These are phyloP conservation scores for Didymella exigua DNA, from an alignment of 2,329 filamentous ascomycete genomes.

Conservation along the genomic window DNA sequence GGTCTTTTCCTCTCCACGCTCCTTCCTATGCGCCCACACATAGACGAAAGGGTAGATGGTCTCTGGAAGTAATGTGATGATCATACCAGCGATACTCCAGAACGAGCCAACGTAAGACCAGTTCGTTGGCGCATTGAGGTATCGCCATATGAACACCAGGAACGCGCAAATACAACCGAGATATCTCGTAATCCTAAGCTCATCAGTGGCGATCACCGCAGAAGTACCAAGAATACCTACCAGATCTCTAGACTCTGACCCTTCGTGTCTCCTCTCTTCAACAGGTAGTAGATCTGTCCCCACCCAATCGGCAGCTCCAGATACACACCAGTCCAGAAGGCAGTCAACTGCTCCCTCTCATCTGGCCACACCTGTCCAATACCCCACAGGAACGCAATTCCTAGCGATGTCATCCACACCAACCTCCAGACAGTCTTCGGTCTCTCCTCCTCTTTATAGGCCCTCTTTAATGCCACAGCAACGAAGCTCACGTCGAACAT, in stretches of 20 bases:
- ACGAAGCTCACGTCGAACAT: conserved; percentile 46
- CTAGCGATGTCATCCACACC: conserved; percentile 34
- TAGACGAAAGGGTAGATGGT: conserved; percentile 49
- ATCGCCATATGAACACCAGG: conserved; percentile 49
- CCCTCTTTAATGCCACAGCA: conserved; percentile 38
- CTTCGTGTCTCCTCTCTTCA: conserved; percentile 40
- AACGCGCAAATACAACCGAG: conserved; percentile 49
- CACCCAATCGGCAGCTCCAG: conserved; percentile 49
- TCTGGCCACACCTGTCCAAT: conserved; percentile 42
- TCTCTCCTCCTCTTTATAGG: conserved; percentile 33
- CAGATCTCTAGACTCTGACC: conserved; percentile 51
- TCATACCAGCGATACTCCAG: conserved; percentile 44
- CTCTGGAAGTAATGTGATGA: conserved; percentile 48
- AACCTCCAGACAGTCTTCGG: conserved; percentile 29
- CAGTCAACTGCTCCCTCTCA: conserved; percentile 49
- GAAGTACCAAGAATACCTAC: conserved; percentile 26
- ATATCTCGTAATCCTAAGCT: conserved; percentile 45
- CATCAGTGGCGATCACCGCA: neutral
- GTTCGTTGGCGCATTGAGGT: conserved; percentile 47
- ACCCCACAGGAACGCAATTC: conserved; percentile 38
- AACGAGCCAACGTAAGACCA: conserved; percentile 47
- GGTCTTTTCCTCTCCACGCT: conserved; percentile 21
- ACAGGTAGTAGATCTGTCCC: conserved; percentile 41
- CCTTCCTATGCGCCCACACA: conserved; percentile 39
- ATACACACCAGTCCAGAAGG: conserved; percentile 49